Evolutionary conservation across 768 basidiomycete species (phyloP).

Genomic region (Amanita molliuscula): DNA sequence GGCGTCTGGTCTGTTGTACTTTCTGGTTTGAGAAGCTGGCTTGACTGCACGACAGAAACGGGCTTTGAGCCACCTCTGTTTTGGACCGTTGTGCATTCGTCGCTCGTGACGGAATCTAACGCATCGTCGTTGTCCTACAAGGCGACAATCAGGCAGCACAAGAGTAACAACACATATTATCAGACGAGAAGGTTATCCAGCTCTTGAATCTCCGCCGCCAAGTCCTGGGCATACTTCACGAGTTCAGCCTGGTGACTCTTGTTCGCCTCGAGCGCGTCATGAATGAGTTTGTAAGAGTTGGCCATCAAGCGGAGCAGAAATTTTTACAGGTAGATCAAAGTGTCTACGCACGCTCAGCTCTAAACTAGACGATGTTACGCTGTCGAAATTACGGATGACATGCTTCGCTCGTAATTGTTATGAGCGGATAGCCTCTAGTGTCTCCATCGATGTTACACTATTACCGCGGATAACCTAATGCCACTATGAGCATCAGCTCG

Average conservation of each 20-base stretch:
- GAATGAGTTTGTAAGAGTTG: constrained; percentile 17
- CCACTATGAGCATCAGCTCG: constrained; percentile 6
- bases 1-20: constrained; percentile 10
- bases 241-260: constrained; percentile 54
- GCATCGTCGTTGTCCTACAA: constrained; percentile 30
- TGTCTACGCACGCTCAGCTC: not conserved
- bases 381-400: constrained; percentile 1
- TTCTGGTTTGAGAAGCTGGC: constrained; percentile 41
- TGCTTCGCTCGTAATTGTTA: not conserved
- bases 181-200: constrained; percentile 57
- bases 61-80: constrained; percentile 35
- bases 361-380: not conserved
- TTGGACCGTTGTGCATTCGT: constrained; percentile 21
- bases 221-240: constrained; percentile 41
- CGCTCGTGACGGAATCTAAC: constrained; percentile 23
- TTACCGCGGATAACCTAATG: constrained; percentile 90
- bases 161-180: constrained; percentile 4
- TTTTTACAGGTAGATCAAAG: no score
- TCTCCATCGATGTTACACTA: constrained; percentile 95
- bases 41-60: constrained; percentile 28
- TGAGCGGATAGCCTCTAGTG: constrained; percentile 47
- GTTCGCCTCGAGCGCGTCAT: constrained; percentile 48
- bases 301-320: not conserved
- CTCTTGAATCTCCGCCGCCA: constrained; percentile 45
- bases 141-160: not conserved